These are phyloP conservation scores for Anaeromyces robustus DNA, from an alignment of 192 early-diverging fungal genomes.

Conservation along the genomic window DNA sequence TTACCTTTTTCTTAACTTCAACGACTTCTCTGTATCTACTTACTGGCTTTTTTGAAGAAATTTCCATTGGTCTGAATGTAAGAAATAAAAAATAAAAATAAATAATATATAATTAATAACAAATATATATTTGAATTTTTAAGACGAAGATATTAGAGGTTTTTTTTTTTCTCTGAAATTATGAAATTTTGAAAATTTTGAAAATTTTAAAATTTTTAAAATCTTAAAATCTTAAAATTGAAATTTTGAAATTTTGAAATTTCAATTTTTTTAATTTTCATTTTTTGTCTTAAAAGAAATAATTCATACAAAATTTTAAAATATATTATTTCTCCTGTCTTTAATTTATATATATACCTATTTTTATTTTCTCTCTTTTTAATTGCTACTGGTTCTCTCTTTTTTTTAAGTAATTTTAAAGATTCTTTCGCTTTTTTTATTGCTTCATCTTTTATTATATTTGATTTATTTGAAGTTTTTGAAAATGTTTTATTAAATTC, in stretches of 20 bases:
- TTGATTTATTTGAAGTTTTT: slow-evolving; percentile 6
- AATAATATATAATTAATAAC: too few relatives aligned
- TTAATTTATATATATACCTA: slow-evolving; percentile 1
- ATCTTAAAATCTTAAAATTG: too few relatives aligned
- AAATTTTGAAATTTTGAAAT: too few relatives aligned
- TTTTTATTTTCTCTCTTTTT: slow-evolving; percentile 18
- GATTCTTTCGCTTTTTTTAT: slow-evolving; percentile 12
- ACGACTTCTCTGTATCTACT: slow-evolving; percentile 55
- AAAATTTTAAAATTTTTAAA: too few relatives aligned
- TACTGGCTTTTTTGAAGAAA: slow-evolving; percentile 60
- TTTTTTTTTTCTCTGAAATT: too few relatives aligned
- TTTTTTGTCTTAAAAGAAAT: too few relatives aligned
- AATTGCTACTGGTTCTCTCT: neutral
- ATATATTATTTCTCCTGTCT: too few relatives aligned
- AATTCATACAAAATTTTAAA: too few relatives aligned
- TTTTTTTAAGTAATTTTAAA: neutral
- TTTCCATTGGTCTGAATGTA: slow-evolving; percentile 48
- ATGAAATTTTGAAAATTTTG: too few relatives aligned
- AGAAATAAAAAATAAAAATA: neutral
- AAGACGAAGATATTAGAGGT: too few relatives aligned
- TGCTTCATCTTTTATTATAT: slow-evolving; percentile 1
- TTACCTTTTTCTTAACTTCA: slow-evolving; percentile 32
- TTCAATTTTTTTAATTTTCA: too few relatives aligned
- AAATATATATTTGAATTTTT: too few relatives aligned
- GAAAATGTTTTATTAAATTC: slow-evolving; percentile 33